Percentiles rank a stretch among this genome's conserved stretches.
phyloP scores from a whole-genome alignment of 371 early-diverging fungal species.

The Mucor mucedo region DNA sequence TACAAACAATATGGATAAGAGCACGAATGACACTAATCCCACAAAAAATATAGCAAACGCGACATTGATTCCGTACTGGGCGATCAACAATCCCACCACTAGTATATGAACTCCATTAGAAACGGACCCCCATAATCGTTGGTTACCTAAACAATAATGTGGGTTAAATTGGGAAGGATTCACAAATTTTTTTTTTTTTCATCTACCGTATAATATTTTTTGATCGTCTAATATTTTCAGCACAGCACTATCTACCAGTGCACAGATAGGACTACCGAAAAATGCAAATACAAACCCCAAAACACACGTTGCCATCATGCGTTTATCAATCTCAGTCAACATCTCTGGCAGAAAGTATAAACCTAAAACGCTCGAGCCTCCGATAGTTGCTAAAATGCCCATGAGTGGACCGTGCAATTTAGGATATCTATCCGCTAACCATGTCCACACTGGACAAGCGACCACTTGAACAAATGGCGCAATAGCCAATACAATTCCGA shows the following conservation, averaged over 20 bases:
- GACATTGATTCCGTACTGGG: constrained; percentile 23
- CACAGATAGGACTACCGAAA: constrained; percentile 36
- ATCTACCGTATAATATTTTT: constrained; percentile 45
- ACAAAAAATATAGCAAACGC: constrained; percentile 42
- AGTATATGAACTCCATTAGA: constrained; percentile 39
- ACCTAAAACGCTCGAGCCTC: constrained; percentile 33
- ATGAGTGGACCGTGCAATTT: constrained; percentile 39
- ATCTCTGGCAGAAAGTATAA: constrained; percentile 30
- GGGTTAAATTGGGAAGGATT: neutral
- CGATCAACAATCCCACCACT: constrained; percentile 39
- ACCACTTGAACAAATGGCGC: constrained; percentile 45
- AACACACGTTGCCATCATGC: constrained; percentile 14
- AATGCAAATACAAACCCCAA: constrained; percentile 41
- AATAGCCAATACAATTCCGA: constrained; percentile 43
- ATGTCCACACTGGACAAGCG: constrained; percentile 44
- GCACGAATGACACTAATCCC: constrained; percentile 26
- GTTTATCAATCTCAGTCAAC: constrained; percentile 1
- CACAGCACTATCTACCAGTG: constrained; percentile 46
- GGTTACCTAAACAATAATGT: constrained; percentile 36
- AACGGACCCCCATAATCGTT: constrained; percentile 49
- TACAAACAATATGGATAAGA: constrained; percentile 15
- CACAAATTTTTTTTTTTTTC: neutral
- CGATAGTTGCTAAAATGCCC: constrained; percentile 33
- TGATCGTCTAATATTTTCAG: constrained; percentile 41
- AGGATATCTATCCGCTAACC: constrained; percentile 37